Percentiles rank a stretch among this genome's conserved stretches.
phyloP scores from a whole-genome alignment of 2,329 filamentous ascomycete species.

The Cercospora sp. region DNA sequence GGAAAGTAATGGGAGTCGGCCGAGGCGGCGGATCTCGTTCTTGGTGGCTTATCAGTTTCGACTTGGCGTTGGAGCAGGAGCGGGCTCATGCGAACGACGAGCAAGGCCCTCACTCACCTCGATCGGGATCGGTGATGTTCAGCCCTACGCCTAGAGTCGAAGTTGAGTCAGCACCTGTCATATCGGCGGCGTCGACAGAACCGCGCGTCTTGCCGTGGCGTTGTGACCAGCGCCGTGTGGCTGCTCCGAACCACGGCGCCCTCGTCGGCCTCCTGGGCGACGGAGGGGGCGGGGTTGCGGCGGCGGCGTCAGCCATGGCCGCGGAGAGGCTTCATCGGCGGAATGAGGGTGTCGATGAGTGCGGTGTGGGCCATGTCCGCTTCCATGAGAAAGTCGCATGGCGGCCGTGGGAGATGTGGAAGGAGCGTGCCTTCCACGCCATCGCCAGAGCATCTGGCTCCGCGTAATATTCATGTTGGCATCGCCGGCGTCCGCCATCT shows the following conservation, averaged over 20 bases:
- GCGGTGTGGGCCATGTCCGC: neutral
- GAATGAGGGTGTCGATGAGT: neutral
- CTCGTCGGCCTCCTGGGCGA: neutral
- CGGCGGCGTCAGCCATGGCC: neutral
- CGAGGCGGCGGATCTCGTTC: slow-evolving; percentile 36
- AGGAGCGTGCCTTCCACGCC: neutral
- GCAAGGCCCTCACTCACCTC: slow-evolving; percentile 14
- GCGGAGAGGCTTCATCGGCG: neutral
- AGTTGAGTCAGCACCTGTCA: slow-evolving; percentile 7
- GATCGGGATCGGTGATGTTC: slow-evolving; percentile 31
- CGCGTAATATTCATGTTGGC: neutral
- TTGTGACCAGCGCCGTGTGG: slow-evolving; percentile 3
- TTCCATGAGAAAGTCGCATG: neutral
- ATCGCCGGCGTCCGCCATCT: neutral
- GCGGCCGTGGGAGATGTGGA: neutral
- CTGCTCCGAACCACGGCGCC: slow-evolving; percentile 21
- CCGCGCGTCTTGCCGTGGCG: slow-evolving; percentile 1
- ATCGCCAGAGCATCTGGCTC: neutral
- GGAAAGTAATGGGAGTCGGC: slow-evolving; percentile 34
- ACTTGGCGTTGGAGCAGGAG: neutral
- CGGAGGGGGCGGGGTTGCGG: neutral
- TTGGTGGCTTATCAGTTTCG: slow-evolving; percentile 21
- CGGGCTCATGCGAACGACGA: neutral
- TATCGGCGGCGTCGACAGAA: neutral
- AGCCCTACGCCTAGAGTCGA: slow-evolving; percentile 19